phyloP scores from a whole-genome alignment of 2,329 filamentous ascomycete genomes.

The Lachnellula cervina region DNA sequence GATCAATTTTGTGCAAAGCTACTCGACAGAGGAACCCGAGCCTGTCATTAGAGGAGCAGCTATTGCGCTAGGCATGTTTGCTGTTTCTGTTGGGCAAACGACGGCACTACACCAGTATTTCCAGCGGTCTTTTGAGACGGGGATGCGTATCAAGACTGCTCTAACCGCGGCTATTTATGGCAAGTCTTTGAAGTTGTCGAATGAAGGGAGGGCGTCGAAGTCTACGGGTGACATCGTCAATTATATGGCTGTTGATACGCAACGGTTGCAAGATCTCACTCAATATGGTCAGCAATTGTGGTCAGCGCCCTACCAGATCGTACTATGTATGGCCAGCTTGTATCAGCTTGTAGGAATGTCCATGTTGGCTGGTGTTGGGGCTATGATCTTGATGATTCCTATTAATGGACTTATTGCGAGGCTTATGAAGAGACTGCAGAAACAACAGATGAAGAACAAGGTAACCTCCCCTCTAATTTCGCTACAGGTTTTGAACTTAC shows the following conservation, averaged over 20 bases:
- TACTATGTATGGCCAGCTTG: conserved; percentile 89
- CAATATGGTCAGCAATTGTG: conserved; percentile 94
- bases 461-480: conserved; percentile 8
- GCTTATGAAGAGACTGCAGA: conserved; percentile 91
- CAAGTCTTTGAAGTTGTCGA: conserved; percentile 85
- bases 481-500: background rate
- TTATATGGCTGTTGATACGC: conserved; percentile 97
- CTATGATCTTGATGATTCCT: conserved; percentile 97
- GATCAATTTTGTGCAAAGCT: conserved; percentile 76
- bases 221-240: conserved; percentile 98
- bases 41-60: conserved; percentile 79
- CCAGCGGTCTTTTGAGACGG: conserved; percentile 87
- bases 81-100: conserved; percentile 79
- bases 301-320: conserved; percentile 96
- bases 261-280: conserved; percentile 87
- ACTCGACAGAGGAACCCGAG: conserved; percentile 53
- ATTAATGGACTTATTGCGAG: conserved; percentile 88
- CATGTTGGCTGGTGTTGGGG: conserved; percentile 90
- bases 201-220: conserved; percentile 83
- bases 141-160: conserved; percentile 93
- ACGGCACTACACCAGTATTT: conserved; percentile 96
- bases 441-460: conserved; percentile 99
- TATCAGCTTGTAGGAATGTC: conserved; percentile 93
- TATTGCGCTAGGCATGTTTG: conserved; percentile 90
- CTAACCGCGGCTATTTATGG: conserved; percentile 87